Base-by-base conservation (phyloP, 371 early-diverging fungal species). In the Amoeboaphelidium protococcarum region DNA sequence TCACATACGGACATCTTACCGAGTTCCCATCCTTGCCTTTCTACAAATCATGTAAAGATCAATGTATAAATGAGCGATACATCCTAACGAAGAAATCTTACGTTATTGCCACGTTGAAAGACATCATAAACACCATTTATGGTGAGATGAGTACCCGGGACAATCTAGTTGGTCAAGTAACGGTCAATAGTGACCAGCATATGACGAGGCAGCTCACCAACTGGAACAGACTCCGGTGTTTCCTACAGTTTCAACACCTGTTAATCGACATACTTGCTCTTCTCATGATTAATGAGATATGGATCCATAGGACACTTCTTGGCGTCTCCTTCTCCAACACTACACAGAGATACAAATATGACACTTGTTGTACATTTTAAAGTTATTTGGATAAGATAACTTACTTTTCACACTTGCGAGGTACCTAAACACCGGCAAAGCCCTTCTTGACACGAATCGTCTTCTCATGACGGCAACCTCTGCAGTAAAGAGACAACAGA, bases 201-300 rank as follows among this genome's bases (percentile, higher is more conserved):
- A 60, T 97, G 96, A 31, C 98, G 76, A 23, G 99, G 98, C 44
- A 96, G 72, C 61, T 98, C 99, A 56, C 98, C 98, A 0, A 89
- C 85, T 20, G 98, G 99, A 1, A 98, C 89, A 69, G 88, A 87
- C 50, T 92, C 97, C 25, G 91, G 91, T 19, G 78, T 67, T 62
- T 99, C 99, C 61, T 99, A 99, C 26, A 99, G 71, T 63, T 98
- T 99, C 50, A 97, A 68, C 10, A 74, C 75, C 63, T 99, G 99
- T 47, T 82, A 80, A 65, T 99, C 98, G n/a, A 91, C 78, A 61
- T 91, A 94, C 48, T 64, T 67, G 59, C 84, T 83, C 61, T 88
- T 90, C 64, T 98, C 97, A 50, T 90, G 89, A 40, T 88, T 69
- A 50, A 96, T 78, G 10, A 83, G 68, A 59, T 75, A 99, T 13